Conservation (phyloP, 148 eudicot genomes). For the Fagopyrum esculentum region DNA sequence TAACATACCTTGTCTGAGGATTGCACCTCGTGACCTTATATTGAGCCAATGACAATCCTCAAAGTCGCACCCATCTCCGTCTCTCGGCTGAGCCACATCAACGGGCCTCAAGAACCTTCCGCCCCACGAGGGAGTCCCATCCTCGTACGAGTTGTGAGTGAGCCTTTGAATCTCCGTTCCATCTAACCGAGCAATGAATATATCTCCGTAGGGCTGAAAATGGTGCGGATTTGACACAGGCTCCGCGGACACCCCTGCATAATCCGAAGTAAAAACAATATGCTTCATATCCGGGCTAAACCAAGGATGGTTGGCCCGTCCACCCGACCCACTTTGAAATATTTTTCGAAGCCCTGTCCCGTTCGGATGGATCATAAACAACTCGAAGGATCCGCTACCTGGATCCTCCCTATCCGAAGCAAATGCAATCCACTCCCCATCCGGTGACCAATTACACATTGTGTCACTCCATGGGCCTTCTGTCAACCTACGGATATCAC, state of each 20-base stretch:
- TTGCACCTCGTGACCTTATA: constrained; percentile 10
- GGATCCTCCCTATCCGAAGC: constrained; percentile 62
- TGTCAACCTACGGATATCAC: constrained; percentile 43
- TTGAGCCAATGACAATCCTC: constrained; percentile 77
- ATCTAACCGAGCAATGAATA: constrained; percentile 51
- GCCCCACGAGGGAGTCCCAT: constrained; percentile 94
- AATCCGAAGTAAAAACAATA: constrained; percentile 70
- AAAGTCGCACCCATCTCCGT: constrained; percentile 42
- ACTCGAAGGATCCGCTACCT: constrained; percentile 60
- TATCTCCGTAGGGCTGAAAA: constrained; percentile 82
- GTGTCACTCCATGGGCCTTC: constrained; percentile 86
- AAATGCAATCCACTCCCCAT: constrained; percentile 86
- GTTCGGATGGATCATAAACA: constrained; percentile 66
- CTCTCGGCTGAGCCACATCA: constrained; percentile 33
- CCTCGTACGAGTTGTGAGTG: constrained; percentile 83
- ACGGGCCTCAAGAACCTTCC: constrained; percentile 29
- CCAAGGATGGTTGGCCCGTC: constrained; percentile 79
- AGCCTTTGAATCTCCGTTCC: constrained; percentile 55
- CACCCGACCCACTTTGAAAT: constrained; percentile 59
- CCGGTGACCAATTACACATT: constrained; percentile 84
- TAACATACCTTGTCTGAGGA: neutral
- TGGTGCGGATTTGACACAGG: constrained; percentile 80
- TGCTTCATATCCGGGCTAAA: constrained; percentile 72
- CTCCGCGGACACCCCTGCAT: constrained; percentile 86
- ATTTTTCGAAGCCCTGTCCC: constrained; percentile 71